Evolutionary conservation across 1,139 yeast genomes (phyloP), one percentile per base, ranked within the genome.

Genomic region (Sugiyamaella grinbergsii): DNA sequence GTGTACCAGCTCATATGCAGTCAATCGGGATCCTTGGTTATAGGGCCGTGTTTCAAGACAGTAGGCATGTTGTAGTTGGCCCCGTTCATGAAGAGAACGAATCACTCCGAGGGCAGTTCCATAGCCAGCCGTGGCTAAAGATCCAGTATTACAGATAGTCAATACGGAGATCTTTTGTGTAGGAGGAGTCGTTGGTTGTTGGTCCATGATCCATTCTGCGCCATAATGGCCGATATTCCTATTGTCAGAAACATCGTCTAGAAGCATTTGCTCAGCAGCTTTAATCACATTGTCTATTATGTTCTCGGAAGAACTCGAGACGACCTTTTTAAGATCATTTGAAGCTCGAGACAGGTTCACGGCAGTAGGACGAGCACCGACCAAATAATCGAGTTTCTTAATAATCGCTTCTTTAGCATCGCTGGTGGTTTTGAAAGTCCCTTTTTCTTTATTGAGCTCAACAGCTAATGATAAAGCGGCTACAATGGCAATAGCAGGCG

Each of bases 401-500:
- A 66, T 37, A 7, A 70, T 62, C 42, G 58, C 34, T 16, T 44
- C 23, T 16, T 44, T 37, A 18, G 55, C 50, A 11, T 54, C 57
- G n/a, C 50, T 50, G 10, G 43, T 39, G 26, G 54, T 43, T 13
- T 13, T 15, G 33, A 48, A 42, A 5, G 41, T 11, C 10, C 15
- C 31, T 29, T 45, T 41, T 40, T 49, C 33, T 42, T 44, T 15
- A 36, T 41, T 34, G 69, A 82, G 69, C 57, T 91, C 96, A 13
- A 86, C 82, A 1, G 88, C 83, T n/a, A 91, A 78, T 1, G 96
- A 79, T 54, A 90, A 77, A 0, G 91, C 83, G 8, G 96, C 98
- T 2, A 93, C 97, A 52, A 93, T 87, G 53, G 98, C 98, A 64
- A 93, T 93, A 2, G 98, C 98, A 0, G 98, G 98, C 0, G 98